Evolutionary conservation across 768 basidiomycete species (phyloP).

Genomic region (Mycena polygramma): DNA sequence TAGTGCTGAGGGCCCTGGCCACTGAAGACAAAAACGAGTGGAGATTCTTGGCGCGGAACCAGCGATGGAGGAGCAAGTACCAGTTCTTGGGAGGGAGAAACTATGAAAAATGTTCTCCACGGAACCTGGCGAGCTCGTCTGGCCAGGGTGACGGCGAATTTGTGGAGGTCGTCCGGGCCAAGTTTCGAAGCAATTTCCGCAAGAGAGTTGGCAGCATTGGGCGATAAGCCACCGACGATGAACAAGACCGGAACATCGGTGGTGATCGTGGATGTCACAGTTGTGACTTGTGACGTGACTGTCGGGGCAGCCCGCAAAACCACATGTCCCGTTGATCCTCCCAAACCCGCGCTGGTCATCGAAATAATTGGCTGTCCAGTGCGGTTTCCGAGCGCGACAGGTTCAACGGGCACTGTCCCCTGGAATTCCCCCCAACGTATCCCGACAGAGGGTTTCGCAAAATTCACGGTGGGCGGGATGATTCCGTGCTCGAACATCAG

Average conservation of each 20-base stretch:
- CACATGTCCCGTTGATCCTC: constrained; percentile 19
- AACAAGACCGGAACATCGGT: neutral
- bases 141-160: constrained; percentile 11
- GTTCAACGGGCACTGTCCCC: neutral
- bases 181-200: neutral
- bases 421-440: neutral
- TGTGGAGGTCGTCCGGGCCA: neutral
- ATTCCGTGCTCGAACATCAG: constrained; percentile 43
- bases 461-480: constrained; percentile 48
- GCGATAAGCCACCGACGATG: constrained; percentile 2
- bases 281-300: no score
- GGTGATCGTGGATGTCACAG: no score
- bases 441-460: constrained; percentile 36
- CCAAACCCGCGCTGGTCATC: neutral
- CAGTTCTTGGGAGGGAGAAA: neutral
- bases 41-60: constrained; percentile 19
- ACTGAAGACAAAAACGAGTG: constrained; percentile 48
- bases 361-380: constrained; percentile 20
- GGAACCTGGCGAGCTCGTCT: constrained; percentile 37
- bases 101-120: constrained; percentile 32
- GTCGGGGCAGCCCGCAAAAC: constrained; percentile 15
- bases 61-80: constrained; percentile 15
- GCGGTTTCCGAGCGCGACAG: constrained; percentile 10
- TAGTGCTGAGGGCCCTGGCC: constrained; percentile 52
- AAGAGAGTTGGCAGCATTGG: neutral